Evolutionary conservation across 2,329 filamentous ascomycete species (phyloP).

Genomic region (Xylaria hypoxylon): DNA sequence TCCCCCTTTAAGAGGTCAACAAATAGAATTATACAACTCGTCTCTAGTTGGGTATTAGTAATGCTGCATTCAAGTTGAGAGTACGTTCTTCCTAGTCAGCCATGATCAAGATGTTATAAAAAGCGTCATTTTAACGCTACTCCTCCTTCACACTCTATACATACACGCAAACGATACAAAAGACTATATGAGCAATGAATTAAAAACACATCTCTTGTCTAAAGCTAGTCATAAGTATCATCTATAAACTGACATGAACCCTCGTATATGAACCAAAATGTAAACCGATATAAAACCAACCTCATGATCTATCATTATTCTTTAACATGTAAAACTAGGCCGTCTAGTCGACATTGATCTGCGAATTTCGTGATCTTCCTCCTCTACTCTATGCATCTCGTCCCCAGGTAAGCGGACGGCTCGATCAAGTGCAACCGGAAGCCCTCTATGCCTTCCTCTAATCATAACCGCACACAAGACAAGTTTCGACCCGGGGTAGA

Average conservation of each 20-base stretch:
- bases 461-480: constrained; percentile 69
- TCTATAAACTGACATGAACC: neutral
- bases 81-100: no score
- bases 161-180: no score
- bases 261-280: neutral
- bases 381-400: constrained; percentile 54
- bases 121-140: no score
- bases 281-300: neutral
- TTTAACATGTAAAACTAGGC: constrained; percentile 40
- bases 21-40: no score
- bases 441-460: constrained; percentile 64
- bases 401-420: constrained; percentile 59
- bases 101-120: no score
- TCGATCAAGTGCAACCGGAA: constrained; percentile 67
- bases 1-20: no score
- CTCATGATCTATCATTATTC: neutral
- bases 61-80: no score
- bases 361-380: constrained; percentile 56
- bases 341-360: constrained; percentile 52
- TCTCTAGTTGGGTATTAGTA: no score
- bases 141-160: no score
- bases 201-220: no score
- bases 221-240: neutral
- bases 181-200: no score
- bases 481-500: constrained; percentile 66